Evolutionary conservation across 2,329 filamentous ascomycete genomes (phyloP).

Genomic region (Aspergillus vadensis): DNA sequence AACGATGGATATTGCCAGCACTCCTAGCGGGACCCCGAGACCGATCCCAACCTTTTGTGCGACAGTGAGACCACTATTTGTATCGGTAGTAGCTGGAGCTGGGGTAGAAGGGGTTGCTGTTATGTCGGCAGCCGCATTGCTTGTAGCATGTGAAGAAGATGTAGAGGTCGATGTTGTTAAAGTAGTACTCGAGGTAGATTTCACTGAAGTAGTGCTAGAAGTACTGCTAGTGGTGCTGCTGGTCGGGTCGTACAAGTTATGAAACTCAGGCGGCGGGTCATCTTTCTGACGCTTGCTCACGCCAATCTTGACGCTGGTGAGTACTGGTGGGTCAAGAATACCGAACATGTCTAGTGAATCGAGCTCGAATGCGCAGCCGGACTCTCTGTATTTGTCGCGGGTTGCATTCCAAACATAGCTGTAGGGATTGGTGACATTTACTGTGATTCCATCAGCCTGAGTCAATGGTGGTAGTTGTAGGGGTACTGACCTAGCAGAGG

Average conservation of each 20-base stretch:
- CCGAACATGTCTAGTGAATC: background rate
- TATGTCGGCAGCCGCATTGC: background rate
- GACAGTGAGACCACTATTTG: background rate
- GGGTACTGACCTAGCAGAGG: background rate
- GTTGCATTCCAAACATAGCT: slow-evolving; percentile 13
- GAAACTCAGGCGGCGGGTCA: slow-evolving; percentile 6
- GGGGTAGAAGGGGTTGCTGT: too few relatives aligned
- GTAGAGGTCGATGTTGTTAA: background rate
- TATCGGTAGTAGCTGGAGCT: background rate
- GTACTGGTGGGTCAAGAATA: background rate
- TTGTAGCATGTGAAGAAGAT: too few relatives aligned
- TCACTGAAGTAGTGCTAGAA: too few relatives aligned
- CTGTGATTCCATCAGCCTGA: background rate
- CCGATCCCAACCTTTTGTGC: slow-evolving; percentile 10
- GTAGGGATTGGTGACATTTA: slow-evolving; percentile 2
- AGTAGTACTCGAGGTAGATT: background rate
- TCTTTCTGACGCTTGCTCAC: slow-evolving; percentile 4
- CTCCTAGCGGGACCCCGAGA: slow-evolving; percentile 6
- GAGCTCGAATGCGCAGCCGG: slow-evolving; percentile 9
- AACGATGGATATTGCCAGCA: background rate
- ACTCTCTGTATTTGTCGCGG: slow-evolving; percentile 4
- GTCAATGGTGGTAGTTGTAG: background rate
- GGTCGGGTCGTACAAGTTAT: background rate
- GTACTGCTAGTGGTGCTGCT: background rate
- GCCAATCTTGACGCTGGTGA: background rate